phyloP scores from a whole-genome alignment of 192 early-diverging fungal species.

The Obelidium mucronatum region DNA sequence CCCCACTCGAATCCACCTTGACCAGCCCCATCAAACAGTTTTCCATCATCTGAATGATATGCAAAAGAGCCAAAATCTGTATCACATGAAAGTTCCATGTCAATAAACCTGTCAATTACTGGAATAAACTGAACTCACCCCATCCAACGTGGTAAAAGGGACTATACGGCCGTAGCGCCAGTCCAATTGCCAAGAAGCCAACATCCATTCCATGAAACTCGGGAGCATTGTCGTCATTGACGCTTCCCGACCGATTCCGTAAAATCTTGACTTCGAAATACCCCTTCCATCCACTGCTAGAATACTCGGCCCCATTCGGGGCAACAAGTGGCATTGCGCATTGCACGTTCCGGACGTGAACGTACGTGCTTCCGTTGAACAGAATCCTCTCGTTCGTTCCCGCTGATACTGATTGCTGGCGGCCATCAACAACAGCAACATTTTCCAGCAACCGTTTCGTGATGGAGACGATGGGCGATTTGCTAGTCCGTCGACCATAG shows the following conservation, averaged over 20 bases:
- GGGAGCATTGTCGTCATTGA: neutral
- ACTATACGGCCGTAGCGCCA: slow-evolving; percentile 47
- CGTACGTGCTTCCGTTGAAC: neutral
- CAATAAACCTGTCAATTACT: no score
- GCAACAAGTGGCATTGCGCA: neutral
- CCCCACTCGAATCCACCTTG: slow-evolving; percentile 32
- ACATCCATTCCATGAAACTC: neutral
- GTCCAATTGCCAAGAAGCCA: slow-evolving; percentile 51
- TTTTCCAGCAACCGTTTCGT: no score
- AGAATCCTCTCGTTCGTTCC: neutral
- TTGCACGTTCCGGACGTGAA: slow-evolving; percentile 15
- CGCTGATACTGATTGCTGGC: neutral
- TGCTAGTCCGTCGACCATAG: no score
- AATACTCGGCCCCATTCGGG: neutral
- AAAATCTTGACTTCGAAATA: slow-evolving; percentile 49
- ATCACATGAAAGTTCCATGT: no score
- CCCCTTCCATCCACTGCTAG: neutral
- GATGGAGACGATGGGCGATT: neutral
- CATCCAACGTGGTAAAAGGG: slow-evolving; percentile 57
- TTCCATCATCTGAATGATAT: slow-evolving; percentile 58
- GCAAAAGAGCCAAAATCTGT: slow-evolving; percentile 45
- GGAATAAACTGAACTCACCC: no score
- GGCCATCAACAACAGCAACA: no score
- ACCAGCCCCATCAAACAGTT: slow-evolving; percentile 43
- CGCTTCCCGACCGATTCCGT: neutral